A percentile compares a stretch with the other conserved stretches of the same genome.
Evolutionary conservation across 495 filamentous ascomycete genomes (phyloP).

Genomic region (Trichoderma gamsii): DNA sequence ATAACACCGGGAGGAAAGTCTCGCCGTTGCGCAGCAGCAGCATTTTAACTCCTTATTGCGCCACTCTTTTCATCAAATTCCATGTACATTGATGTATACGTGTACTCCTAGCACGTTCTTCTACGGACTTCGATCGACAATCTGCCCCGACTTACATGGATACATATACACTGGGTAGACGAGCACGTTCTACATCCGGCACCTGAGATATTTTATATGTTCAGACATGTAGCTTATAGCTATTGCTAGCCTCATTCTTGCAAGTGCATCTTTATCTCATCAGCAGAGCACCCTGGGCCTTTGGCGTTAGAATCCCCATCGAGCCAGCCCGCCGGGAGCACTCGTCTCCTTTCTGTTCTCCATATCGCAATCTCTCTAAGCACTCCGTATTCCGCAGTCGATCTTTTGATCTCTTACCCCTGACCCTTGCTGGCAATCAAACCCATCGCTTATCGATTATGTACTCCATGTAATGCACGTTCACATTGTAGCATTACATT

Average conservation of each 20-base stretch:
- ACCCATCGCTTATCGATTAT: conserved; percentile 11
- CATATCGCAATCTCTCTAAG: not conserved
- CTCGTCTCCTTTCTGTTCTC: not conserved
- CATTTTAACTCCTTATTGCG: too few relatives aligned
- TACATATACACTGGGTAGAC: not conserved
- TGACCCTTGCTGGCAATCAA: conserved; percentile 13
- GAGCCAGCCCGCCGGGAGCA: not conserved
- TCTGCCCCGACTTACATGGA: not conserved
- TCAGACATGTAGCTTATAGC: too few relatives aligned
- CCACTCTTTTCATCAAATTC: not conserved
- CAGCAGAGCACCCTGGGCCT: not conserved
- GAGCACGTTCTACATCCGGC: too few relatives aligned
- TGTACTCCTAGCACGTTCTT: not conserved
- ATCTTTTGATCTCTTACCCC: conserved; percentile 8
- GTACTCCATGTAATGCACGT: not conserved
- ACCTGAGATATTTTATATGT: too few relatives aligned
- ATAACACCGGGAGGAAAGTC: too few relatives aligned
- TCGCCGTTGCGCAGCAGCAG: too few relatives aligned
- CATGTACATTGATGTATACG: not conserved
- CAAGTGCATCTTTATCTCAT: not conserved
- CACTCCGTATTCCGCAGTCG: not conserved
- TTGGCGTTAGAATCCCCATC: not conserved
- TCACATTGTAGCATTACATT: not conserved
- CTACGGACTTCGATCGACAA: not conserved
- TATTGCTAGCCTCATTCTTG: too few relatives aligned